Base-by-base conservation (phyloP, 75 land plant species). In the Cupressus sempervirens region DNA sequence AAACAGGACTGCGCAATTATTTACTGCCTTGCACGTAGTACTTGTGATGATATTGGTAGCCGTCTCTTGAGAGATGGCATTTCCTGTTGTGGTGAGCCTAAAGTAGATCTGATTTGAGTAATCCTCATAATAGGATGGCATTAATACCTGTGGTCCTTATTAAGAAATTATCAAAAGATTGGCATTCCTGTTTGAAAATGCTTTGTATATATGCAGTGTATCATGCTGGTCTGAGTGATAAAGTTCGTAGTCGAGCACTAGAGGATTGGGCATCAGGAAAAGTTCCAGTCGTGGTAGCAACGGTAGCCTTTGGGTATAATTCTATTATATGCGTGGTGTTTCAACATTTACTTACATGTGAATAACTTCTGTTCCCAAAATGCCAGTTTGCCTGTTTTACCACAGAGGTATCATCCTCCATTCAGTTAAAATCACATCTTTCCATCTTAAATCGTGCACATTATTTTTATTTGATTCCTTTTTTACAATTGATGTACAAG, bases 221-320 rank as follows among this genome's bases (percentile, higher is more conserved):
- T 88, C 97, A 97, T 90, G 97, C 98, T 82, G 96, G 97, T 2
- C 75, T 97, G 56, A 88, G 87, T 54, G 90, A 88, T 84, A 93
- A 91, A 84, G 73, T 89, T 83, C 92, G 99, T 36, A 91, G 86
- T 79, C 86, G 88, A 84, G 91, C 95, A 11, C 85, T 95, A 84
- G 92, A 95, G 74, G 91, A 93, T 81, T 95, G 96, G 97, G 86
- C 92, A 65, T 93, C 93, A 56, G 95, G 97, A 13, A 93, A 88
- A 89, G 92, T 93, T 83, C 96, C 92, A 85, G 94, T 97, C 82
- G 93, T 97, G 85, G 93, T 95, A 32, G 97, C 96, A 36, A 94
- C 96, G 58, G 96, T 95, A 83, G 97, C 96, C 41, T 95, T 95
- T 86, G 97, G 96, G 95, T 95, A 91, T 18, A 84, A 70, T 32